These are phyloP conservation scores for Tagetes erecta DNA, from an alignment of 129 eudicot species.

Conservation along the genomic window DNA sequence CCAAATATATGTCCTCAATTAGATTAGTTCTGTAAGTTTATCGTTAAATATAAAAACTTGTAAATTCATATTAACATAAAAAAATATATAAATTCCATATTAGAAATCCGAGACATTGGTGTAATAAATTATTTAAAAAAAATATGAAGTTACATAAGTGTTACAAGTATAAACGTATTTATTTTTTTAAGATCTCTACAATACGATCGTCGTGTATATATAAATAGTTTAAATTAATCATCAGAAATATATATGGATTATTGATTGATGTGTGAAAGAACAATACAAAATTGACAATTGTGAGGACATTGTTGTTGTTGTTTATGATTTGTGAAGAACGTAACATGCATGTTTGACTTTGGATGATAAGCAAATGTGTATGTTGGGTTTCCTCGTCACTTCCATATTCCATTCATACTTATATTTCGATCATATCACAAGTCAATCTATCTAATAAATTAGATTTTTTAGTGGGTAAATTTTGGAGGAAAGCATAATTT, in stretches of 20 bases:
- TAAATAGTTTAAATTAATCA: background rate
- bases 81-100: too few relatives aligned
- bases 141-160: background rate
- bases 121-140: background rate
- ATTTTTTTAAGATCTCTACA: background rate
- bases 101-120: background rate
- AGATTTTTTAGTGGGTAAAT: too few relatives aligned
- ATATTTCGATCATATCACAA: background rate
- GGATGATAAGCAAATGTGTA: slow-evolving; percentile 31
- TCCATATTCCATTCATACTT: slow-evolving; percentile 26
- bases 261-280: background rate
- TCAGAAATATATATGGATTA: too few relatives aligned
- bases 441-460: background rate
- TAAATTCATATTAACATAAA: background rate
- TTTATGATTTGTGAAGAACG: slow-evolving; percentile 28
- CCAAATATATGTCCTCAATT: too few relatives aligned
- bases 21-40: background rate
- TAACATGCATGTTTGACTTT: slow-evolving; percentile 37
- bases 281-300: slow-evolving; percentile 4
- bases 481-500: too few relatives aligned
- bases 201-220: background rate
- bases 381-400: slow-evolving; percentile 26
- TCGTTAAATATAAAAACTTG: background rate
- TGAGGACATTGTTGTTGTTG: slow-evolving; percentile 17
- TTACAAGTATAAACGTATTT: background rate